Percentiles rank a stretch among this genome's conserved stretches.
phyloP scores from a whole-genome alignment of 2,329 filamentous ascomycete genomes.

The Aschersonia sp. region DNA sequence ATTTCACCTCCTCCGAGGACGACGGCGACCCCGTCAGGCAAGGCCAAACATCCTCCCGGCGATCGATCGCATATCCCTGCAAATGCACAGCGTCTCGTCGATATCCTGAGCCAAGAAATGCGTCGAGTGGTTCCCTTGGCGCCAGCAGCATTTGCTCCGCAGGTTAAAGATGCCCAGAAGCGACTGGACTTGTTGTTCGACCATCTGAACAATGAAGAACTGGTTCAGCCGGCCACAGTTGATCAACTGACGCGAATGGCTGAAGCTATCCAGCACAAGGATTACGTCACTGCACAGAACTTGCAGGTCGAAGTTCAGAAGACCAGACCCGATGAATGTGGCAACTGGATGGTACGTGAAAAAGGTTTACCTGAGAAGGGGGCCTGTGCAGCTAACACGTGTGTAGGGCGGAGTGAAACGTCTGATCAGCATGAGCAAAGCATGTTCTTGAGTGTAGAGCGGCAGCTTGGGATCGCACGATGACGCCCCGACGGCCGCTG shows the following conservation, averaged over 20 bases:
- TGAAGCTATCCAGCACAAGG: conserved; percentile 49
- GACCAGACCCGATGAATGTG: conserved; percentile 67
- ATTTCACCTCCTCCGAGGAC: conserved; percentile 33
- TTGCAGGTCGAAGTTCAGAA: conserved; percentile 64
- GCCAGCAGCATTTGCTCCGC: conserved; percentile 70
- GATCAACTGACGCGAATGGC: conserved; percentile 50
- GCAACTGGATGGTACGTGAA: conserved; percentile 71
- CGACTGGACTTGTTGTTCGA: conserved; percentile 89
- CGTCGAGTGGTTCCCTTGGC: conserved; percentile 76
- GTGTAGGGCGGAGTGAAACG: conserved; percentile 59
- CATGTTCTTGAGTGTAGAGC: conserved; percentile 37
- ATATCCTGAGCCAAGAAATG: conserved; percentile 73
- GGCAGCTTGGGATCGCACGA: not conserved
- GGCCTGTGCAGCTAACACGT: conserved; percentile 21
- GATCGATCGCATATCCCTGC: conserved; percentile 82
- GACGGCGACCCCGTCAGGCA: conserved; percentile 34
- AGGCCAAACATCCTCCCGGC: conserved; percentile 60
- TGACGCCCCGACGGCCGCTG: too few species aligned
- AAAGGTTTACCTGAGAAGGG: not conserved
- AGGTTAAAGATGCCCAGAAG: conserved; percentile 91
- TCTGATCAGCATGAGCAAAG: conserved; percentile 67
- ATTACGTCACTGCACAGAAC: conserved; percentile 52
- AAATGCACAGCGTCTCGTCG: conserved; percentile 62
- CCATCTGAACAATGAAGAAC: conserved; percentile 88
- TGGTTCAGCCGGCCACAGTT: conserved; percentile 69